Evolutionary conservation across 768 basidiomycete species (phyloP), one percentile per base, ranked within the genome.

Genomic region (Suillus luteus): DNA sequence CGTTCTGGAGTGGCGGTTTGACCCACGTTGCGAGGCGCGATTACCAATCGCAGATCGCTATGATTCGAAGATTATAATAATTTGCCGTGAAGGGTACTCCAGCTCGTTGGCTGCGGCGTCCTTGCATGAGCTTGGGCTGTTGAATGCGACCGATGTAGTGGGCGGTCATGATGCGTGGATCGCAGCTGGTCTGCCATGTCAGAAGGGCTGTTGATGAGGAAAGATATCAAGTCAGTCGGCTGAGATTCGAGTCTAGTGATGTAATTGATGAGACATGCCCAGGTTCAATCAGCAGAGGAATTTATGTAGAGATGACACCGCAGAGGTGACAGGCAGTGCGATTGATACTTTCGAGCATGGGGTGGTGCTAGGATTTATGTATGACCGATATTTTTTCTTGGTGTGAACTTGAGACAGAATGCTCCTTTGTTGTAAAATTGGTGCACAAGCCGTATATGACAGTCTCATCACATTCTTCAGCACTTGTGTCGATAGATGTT

Each of bases 1-100:
- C 69, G 83, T 86, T 6, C 80, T 93, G 60, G 92, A 93, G 72
- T 92, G 90, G 90, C 82, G 85, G 27, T 87, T 93, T 67, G 91
- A 93, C 74, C 92, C 91, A 5, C 80, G 89, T 62, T 81, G 77
- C 67, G 78, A 82, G 6, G 78, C 82, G 17, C 79, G 87, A 40
- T 75, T 93, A 60, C 75, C 83, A 2, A 85, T 92, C 67, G 91
- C 85, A 27, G 86, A 91, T 75, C 78, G 90, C 61, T 93, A 90
- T 68, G 92, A 93, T 76, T 70, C 91, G 48, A 76, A 89, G 57
- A 81, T 92, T 33, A 90, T 93, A 64, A 75, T 93, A 8, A 86
- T 92, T 68, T 90, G 89, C 72, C 84, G 88, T 70, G 89, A 91
- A 57, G 90, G 92, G 2, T 83, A 85, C 70, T 81, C 89, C 14